Base-by-base conservation (phyloP, 768 basidiomycete genomes). In the Lactifluus volemus region DNA sequence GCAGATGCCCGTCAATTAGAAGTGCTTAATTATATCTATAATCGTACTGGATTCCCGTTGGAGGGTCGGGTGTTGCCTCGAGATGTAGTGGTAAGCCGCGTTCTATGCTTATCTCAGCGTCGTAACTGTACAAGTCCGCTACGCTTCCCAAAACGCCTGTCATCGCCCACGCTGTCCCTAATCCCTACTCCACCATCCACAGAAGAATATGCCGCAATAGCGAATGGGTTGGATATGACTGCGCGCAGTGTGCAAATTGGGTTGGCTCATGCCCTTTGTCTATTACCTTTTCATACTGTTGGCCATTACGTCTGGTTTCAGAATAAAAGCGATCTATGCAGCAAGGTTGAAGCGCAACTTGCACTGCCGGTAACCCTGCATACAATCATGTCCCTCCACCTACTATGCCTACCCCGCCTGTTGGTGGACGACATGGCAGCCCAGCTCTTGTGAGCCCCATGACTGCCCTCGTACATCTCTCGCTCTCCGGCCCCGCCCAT, bases 181-280 rank as follows among this genome's bases (percentile, higher is more conserved):
- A n/a, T n/a, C n/a, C n/a, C n/a, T n/a, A n/a, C n/a, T n/a, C n/a
- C n/a, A n/a, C n/a, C n/a, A n/a, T 89, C 90, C 12, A 92, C 90
- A 10, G 89, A 91, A 71, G 90, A 92, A 71, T 83, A 90, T 19
- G 78, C 81, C 41, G 83, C 82, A 36, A 74, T 92, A 52, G 89
- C 90, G 14, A 88, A 84, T 64, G 77, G 81, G 66, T 76, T 92
- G 63, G 88, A 88, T 65, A 92, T 92, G 90, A 84, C 87, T 50
- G 81, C 90, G 44, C 76, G 90, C 64, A 89, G 87, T 65, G 90
- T 92, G 60, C 90, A 92, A 71, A 92, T 92, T 59, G 92, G 90
- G 90, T 90, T 70, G 67, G 77, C 67, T 15, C 39, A 49, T 42
- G 32, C 47, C 25, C 48, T 53, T 54, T 39, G 44, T 45, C 39